Percentiles rank a stretch among this genome's conserved stretches.
Conservation (phyloP, 345 rosid species). For the Ailanthus altissimus region DNA sequence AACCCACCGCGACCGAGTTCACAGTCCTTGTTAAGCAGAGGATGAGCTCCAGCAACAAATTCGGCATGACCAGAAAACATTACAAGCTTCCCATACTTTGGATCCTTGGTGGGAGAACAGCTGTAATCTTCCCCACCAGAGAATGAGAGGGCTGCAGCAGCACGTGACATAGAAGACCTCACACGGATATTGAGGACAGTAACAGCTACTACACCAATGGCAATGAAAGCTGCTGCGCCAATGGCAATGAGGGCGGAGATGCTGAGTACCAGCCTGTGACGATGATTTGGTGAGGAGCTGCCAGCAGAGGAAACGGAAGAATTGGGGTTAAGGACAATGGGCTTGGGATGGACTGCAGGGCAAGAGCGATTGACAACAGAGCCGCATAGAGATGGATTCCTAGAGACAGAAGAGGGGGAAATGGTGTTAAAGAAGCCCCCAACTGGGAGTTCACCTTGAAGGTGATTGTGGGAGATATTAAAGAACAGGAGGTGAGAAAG, state of each 20-base stretch:
- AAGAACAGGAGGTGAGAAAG: slow-evolving; percentile 66
- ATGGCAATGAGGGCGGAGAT: slow-evolving; percentile 92
- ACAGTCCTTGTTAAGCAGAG: slow-evolving; percentile 88
- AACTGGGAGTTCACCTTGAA: slow-evolving; percentile 84
- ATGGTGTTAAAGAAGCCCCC: slow-evolving; percentile 94
- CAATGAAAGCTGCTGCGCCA: slow-evolving; percentile 87
- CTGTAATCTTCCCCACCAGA: slow-evolving; percentile 82
- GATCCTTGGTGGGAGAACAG: slow-evolving; percentile 73
- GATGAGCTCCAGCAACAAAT: slow-evolving; percentile 74
- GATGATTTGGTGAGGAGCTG: slow-evolving; percentile 42
- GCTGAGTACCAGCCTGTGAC: slow-evolving; percentile 71
- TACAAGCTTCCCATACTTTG: slow-evolving; percentile 89
- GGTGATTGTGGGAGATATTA: slow-evolving; percentile 78
- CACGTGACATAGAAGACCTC: slow-evolving; percentile 57
- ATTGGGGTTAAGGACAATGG: slow-evolving; percentile 95
- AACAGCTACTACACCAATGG: slow-evolving; percentile 80
- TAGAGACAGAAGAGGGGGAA: slow-evolving; percentile 64
- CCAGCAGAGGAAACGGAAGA: slow-evolving; percentile 48
- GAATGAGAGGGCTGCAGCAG: slow-evolving; percentile 52
- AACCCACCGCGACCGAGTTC: slow-evolving; percentile 99
- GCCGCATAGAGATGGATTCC: slow-evolving; percentile 90
- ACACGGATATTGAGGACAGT: slow-evolving; percentile 81
- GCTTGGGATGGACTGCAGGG: slow-evolving; percentile 83
- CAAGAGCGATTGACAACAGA: slow-evolving; percentile 81
- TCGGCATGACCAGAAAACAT: slow-evolving; percentile 92